These are phyloP conservation scores for Dactylellina leptospora DNA, from an alignment of 2,329 filamentous ascomycete species.

Conservation along the genomic window DNA sequence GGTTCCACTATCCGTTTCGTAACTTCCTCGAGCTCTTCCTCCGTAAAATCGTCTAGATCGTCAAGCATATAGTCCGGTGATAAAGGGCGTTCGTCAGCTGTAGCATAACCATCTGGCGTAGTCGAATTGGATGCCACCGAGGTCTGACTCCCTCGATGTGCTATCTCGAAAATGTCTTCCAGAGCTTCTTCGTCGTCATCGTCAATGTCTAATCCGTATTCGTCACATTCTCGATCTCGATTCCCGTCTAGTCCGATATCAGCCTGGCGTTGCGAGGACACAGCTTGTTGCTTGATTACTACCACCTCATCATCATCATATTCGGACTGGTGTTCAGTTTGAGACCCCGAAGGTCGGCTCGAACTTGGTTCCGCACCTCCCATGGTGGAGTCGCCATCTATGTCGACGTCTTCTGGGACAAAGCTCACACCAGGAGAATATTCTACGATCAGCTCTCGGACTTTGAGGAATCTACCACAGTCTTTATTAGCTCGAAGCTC, in stretches of 20 bases:
- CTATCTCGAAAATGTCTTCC: conserved; percentile 4
- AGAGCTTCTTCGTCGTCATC: conserved; percentile 13
- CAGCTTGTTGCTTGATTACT: conserved; percentile 52
- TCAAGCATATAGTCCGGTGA: conserved; percentile 39
- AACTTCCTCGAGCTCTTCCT: conserved; percentile 23
- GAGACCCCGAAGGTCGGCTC: neutral
- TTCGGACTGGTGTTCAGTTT: neutral
- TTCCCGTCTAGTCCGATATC: conserved; percentile 50
- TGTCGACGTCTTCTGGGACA: conserved; percentile 19
- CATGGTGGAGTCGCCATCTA: conserved; percentile 28
- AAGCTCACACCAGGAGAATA: conserved; percentile 39
- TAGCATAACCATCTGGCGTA: conserved; percentile 31
- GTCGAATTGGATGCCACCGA: neutral
- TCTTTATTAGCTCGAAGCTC: neutral
- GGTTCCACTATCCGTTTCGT: neutral
- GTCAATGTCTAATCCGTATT: conserved; percentile 39
- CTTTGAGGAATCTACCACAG: conserved; percentile 33
- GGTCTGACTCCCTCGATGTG: neutral
- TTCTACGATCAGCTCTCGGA: conserved; percentile 31
- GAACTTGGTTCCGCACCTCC: conserved; percentile 1
- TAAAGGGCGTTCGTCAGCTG: conserved; percentile 18
- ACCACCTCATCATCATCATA: conserved; percentile 43
- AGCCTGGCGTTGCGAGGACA: conserved; percentile 43
- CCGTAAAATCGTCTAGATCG: conserved; percentile 37
- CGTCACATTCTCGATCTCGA: conserved; percentile 44